Evolutionary conservation across 148 eudicot species (phyloP).

Genomic region (Gaultheria prostrata): DNA sequence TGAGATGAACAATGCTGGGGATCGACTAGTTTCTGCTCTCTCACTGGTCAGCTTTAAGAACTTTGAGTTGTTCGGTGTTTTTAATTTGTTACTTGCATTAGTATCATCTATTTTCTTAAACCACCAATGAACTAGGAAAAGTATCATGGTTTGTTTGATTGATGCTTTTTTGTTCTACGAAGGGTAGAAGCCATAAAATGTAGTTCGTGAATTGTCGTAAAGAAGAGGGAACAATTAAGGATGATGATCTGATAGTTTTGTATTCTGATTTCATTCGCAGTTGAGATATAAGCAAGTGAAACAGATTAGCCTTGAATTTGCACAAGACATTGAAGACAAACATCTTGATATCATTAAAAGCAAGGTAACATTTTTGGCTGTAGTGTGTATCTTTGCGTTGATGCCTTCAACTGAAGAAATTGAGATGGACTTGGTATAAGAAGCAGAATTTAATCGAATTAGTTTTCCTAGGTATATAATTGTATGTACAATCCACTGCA

Average conservation of each 20-base stretch:
- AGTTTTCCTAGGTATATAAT: neutral
- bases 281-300: conserved; percentile 69
- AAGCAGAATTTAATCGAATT: neutral
- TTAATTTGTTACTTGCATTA: neutral
- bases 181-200: neutral
- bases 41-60: conserved; percentile 54
- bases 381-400: neutral
- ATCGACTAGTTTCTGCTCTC: conserved; percentile 75
- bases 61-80: neutral
- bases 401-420: conserved; percentile 4
- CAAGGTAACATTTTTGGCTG: conserved; percentile 43
- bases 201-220: neutral
- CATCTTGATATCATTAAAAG: conserved; percentile 62
- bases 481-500: neutral
- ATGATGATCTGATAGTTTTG: conserved; percentile 7
- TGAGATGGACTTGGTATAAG: neutral
- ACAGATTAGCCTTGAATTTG: conserved; percentile 83
- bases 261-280: conserved; percentile 39
- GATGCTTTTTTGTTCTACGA: neutral
- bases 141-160: neutral
- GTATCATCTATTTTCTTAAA: neutral
- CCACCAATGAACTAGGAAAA: neutral
- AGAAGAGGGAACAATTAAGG: neutral
- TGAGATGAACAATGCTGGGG: conserved; percentile 69
- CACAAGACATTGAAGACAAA: conserved; percentile 77